phyloP scores from a whole-genome alignment of 2,329 filamentous ascomycete species.

The Talaromyces sp. region DNA sequence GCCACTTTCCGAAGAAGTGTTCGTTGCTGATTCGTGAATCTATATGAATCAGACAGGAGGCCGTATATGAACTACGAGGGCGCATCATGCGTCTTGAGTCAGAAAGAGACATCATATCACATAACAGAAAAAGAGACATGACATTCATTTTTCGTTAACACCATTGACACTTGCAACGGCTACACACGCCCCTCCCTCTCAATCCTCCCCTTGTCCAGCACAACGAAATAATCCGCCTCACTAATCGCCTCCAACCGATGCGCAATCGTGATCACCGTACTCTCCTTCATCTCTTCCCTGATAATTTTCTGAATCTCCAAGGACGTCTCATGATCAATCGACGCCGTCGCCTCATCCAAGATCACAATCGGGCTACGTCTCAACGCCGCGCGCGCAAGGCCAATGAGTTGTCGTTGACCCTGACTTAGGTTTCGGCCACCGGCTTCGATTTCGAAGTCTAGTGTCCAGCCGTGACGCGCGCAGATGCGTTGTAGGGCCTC shows the following conservation, averaged over 20 bases:
- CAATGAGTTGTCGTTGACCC: slow-evolving; percentile 60
- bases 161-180: neutral
- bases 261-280: slow-evolving; percentile 62
- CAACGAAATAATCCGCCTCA: slow-evolving; percentile 55
- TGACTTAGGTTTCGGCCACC: slow-evolving; percentile 62
- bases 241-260: slow-evolving; percentile 62
- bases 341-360: slow-evolving; percentile 64
- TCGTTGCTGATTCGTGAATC: too few species aligned
- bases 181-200: slow-evolving; percentile 16
- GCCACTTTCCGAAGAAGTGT: too few species aligned
- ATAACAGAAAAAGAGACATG: neutral
- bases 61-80: too few species aligned
- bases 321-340: slow-evolving; percentile 61
- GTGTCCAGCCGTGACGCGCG: slow-evolving; percentile 52
- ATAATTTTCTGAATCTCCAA: slow-evolving; percentile 39
- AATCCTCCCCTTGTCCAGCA: slow-evolving; percentile 51
- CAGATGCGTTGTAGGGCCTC: slow-evolving; percentile 48
- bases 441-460: slow-evolving; percentile 56
- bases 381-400: slow-evolving; percentile 60
- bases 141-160: too few species aligned
- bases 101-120: neutral
- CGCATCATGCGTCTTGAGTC: too few species aligned
- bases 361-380: slow-evolving; percentile 60
- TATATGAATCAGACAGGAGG: too few species aligned
- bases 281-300: slow-evolving; percentile 34